A percentile compares a stretch with the other conserved stretches of the same genome.
Conservation (phyloP, 371 early-diverging fungal genomes). For the Actinomucor elegans region DNA sequence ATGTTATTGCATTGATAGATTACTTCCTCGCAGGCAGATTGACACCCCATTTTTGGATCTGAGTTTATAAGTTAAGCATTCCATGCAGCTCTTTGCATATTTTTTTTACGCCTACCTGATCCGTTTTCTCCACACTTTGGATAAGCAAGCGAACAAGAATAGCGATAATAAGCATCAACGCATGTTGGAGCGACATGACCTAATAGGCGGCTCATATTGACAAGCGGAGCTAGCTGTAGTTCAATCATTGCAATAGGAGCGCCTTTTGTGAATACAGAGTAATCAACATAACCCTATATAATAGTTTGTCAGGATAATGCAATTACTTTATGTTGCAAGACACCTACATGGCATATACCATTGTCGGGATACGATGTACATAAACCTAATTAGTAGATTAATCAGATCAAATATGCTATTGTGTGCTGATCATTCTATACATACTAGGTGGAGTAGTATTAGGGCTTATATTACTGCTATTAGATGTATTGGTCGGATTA, state of each 20-base stretch:
- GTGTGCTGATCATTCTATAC: no score
- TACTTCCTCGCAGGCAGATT: slow-evolving; percentile 46
- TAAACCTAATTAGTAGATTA: slow-evolving; percentile 1
- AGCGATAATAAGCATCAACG: slow-evolving; percentile 41
- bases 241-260: slow-evolving; percentile 24
- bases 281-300: slow-evolving; percentile 33
- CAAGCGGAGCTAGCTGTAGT: slow-evolving; percentile 13
- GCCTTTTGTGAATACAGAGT: slow-evolving; percentile 30
- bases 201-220: slow-evolving; percentile 4
- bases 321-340: background rate
- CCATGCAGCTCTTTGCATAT: no score
- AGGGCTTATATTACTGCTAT: background rate
- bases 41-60: slow-evolving; percentile 41
- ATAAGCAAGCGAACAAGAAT: slow-evolving; percentile 36
- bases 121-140: slow-evolving; percentile 32
- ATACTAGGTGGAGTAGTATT: slow-evolving; percentile 3
- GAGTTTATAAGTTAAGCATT: no score
- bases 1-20: slow-evolving; percentile 32
- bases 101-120: slow-evolving; percentile 14
- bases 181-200: slow-evolving; percentile 30
- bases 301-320: background rate
- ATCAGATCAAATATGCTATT: no score
- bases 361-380: slow-evolving; percentile 15
- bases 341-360: slow-evolving; percentile 21
- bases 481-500: background rate